Base-by-base conservation (phyloP, 208 protist species). In the Leishmania lainsoni region DNA sequence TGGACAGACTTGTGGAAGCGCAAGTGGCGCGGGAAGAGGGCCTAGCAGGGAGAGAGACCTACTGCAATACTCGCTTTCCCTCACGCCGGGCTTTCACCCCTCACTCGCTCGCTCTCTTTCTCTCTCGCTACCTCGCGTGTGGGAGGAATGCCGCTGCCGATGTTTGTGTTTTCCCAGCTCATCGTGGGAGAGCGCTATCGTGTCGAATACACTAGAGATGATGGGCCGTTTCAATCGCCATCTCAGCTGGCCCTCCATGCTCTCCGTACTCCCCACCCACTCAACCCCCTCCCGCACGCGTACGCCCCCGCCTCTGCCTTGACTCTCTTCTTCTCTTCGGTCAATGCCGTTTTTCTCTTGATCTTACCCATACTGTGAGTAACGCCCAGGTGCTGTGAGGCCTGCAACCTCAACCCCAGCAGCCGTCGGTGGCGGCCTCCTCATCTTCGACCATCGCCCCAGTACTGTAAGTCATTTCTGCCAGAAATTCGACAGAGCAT, bases 241-340 rank as follows among this genome's bases (percentile, higher is more conserved):
- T 29, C 61, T 2, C 22, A 12, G 5, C n/a, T 26, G 14, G 58
- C 17, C 29, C 61, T 39, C 61, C 26, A 58, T 66, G 61, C 35
- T 66, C 10, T 66, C 17, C 29, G 14, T 29, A 66, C 29, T 10
- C 9, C n/a, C 61, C 29, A 14, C 12, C 9, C 61, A 66, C 61
- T 10, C 42, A 45, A 0, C 42, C 42, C 42, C 42, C 42, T 4
- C 0, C 42, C 42, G 42, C 42, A 45, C 42, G 42, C 6, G 29
- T 39, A 6, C 29, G 29, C 20, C 17, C 29, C 2, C 39, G 42
- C 32, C 6, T 29, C 3, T 52, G 26, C 59, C 59, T 48, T 26
- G 54, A 56, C 70, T 35, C 32, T 52, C 61, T 84, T 39, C 35
- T 66, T 70, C 59, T 58, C 65, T 71, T 9, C 54, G 56, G 26